These are phyloP conservation scores for Viridothelium virens DNA, from an alignment of 495 filamentous ascomycete genomes.

Conservation along the genomic window DNA sequence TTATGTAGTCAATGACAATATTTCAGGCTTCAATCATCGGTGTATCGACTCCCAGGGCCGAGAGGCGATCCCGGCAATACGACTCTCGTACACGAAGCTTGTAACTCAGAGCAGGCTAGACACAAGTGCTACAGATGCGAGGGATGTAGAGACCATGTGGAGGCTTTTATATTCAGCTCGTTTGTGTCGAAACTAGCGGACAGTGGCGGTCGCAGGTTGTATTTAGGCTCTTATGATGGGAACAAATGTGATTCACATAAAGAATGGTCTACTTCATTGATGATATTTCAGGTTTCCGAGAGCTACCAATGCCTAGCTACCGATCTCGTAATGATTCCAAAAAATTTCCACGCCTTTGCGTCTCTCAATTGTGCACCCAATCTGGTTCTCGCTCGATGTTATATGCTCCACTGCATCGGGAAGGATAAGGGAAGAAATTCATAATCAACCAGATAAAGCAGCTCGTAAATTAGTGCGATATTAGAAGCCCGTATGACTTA, in stretches of 20 bases:
- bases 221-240: too few relatives aligned
- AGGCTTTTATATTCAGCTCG: too few relatives aligned
- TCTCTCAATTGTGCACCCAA: neutral
- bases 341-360: neutral
- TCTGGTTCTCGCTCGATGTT: neutral
- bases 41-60: too few relatives aligned
- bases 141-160: too few relatives aligned
- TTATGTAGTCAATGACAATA: conserved; percentile 5
- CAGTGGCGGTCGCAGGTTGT: too few relatives aligned
- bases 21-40: neutral
- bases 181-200: too few relatives aligned
- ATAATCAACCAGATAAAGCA: neutral
- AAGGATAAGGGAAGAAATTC: neutral
- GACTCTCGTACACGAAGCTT: too few relatives aligned
- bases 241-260: neutral
- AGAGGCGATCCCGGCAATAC: too few relatives aligned
- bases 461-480: neutral
- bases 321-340: neutral
- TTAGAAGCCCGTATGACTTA: neutral
- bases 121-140: too few relatives aligned
- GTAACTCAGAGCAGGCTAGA: too few relatives aligned
- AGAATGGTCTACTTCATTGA: neutral
- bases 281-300: neutral
- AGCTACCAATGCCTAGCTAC: neutral
- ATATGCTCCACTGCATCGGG: neutral